Base-by-base conservation (phyloP, 192 early-diverging fungal species). In the Spinellus fusiger region DNA sequence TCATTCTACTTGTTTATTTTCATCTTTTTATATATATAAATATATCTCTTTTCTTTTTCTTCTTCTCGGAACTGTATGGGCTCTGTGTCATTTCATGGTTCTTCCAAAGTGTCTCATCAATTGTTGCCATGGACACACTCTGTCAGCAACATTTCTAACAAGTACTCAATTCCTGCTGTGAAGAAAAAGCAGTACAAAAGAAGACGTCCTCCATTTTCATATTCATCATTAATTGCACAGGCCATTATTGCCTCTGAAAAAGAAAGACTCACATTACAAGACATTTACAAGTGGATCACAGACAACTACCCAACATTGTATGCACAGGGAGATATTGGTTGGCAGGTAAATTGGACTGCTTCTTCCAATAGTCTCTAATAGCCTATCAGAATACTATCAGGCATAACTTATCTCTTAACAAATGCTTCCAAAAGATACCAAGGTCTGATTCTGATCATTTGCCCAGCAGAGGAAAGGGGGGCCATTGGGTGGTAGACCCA, bases 331-430 rank as follows among this genome's bases (percentile, higher is more conserved):
- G 80, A 76, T 35, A 79, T 68, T 61, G 90, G 89, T 2, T 94
- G 93, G 93, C 88, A 84, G 84, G 86, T 83, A 70, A 69, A 59
- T 26, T 50, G 32, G 25, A 49, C 27, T 16, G 1, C 46, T 61
- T 56, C 4, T 34, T 34, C 32, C 32, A 35, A 10, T 56, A 18
- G 10, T 34, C 32, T 56, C 55, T 34, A 32, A 48, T 52, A 50
- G 10, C 27, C 18, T 84, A 77, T 72, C 74, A 92, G 82, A 95
- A 93, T 76, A 90, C 91, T 1, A 86, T 95, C 49, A 77, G 93
- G 7, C 91, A 95, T 68, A 91, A 91, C 66, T 76, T 95, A n/a
- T 89, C 88, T 7, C 79, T 93, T 12, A 93, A 93, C 67, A 84
- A 85, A 56, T 78, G 74, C 28, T 95, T 95, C 61, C 73, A 78